Conservation (phyloP, 306 rosid species). For the Prunus fruticosa region DNA sequence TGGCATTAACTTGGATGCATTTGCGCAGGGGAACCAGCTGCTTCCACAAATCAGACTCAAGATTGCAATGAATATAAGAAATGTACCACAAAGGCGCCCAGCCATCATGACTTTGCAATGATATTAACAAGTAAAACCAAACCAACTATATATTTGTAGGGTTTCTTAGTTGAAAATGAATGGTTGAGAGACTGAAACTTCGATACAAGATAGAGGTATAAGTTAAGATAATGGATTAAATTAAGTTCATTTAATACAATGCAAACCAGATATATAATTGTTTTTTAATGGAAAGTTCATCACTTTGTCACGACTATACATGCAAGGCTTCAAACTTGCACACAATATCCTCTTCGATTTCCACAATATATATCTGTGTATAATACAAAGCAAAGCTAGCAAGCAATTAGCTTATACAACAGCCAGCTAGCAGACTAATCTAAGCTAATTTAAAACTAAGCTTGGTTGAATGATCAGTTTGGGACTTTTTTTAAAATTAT, state of each 20-base stretch:
- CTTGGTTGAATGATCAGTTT: no score
- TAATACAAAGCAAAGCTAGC: neutral
- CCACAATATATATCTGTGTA: neutral
- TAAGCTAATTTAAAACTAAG: neutral
- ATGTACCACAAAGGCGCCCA: neutral
- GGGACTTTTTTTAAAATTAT: no score
- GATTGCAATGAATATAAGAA: neutral
- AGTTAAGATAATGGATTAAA: neutral
- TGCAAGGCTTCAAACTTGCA: no score
- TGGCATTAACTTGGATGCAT: constrained; percentile 5
- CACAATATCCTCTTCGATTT: neutral
- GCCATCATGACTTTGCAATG: neutral
- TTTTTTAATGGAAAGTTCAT: neutral
- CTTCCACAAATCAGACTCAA: neutral
- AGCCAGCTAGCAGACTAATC: neutral
- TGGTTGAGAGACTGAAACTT: neutral
- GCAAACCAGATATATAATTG: neutral
- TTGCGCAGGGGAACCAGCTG: neutral
- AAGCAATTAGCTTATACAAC: no score
- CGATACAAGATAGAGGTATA: neutral
- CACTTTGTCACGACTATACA: neutral
- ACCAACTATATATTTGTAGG: neutral
- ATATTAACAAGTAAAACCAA: neutral
- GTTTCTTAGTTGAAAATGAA: neutral
- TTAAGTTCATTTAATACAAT: neutral